A percentile compares a stretch with the other conserved stretches of the same genome.
Evolutionary conservation across 2,329 filamentous ascomycete species (phyloP).

Genomic region (Alternaria burnsii): DNA sequence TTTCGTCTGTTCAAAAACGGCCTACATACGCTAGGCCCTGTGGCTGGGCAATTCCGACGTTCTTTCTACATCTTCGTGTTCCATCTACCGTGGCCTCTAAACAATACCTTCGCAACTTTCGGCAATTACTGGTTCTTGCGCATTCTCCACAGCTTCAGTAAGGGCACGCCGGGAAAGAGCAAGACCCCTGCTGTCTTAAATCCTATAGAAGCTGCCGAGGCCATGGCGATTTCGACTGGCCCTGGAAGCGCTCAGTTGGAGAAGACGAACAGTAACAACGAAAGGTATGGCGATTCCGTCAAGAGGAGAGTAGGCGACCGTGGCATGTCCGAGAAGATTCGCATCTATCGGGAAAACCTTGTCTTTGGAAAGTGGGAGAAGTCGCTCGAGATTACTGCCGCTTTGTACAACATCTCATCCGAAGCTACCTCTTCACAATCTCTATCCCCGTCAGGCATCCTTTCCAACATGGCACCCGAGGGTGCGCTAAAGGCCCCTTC

Average conservation of each 20-base stretch:
- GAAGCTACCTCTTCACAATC: conserved; percentile 18
- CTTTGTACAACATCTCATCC: conserved; percentile 55
- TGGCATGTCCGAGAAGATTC: conserved; percentile 61
- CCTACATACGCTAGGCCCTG: conserved; percentile 54
- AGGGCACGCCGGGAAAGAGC: conserved; percentile 38
- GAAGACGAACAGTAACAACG: conserved; percentile 16
- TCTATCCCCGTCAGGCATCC: conserved; percentile 38
- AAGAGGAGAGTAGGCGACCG: conserved; percentile 49
- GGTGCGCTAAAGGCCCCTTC: conserved; percentile 61
- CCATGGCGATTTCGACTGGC: conserved; percentile 61
- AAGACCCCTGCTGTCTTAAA: conserved; percentile 19
- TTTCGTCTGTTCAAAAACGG: conserved; percentile 57
- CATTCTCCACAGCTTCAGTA: conserved; percentile 51
- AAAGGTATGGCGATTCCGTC: conserved; percentile 54
- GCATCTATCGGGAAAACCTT: conserved; percentile 64
- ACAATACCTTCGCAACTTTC: conserved; percentile 56
- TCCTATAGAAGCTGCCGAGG: conserved; percentile 51
- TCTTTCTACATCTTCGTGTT: conserved; percentile 66
- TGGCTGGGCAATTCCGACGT: conserved; percentile 58
- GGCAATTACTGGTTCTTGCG: conserved; percentile 61
- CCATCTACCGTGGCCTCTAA: conserved; percentile 58
- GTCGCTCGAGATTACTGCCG: conserved; percentile 59
- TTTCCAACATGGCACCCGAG: conserved; percentile 54
- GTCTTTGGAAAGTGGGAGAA: conserved; percentile 59
- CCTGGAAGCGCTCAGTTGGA: conserved; percentile 58